Percentiles rank a stretch among this genome's conserved stretches.
phyloP scores from a whole-genome alignment of 2,329 filamentous ascomycete genomes.

The Helminthosporium solani region DNA sequence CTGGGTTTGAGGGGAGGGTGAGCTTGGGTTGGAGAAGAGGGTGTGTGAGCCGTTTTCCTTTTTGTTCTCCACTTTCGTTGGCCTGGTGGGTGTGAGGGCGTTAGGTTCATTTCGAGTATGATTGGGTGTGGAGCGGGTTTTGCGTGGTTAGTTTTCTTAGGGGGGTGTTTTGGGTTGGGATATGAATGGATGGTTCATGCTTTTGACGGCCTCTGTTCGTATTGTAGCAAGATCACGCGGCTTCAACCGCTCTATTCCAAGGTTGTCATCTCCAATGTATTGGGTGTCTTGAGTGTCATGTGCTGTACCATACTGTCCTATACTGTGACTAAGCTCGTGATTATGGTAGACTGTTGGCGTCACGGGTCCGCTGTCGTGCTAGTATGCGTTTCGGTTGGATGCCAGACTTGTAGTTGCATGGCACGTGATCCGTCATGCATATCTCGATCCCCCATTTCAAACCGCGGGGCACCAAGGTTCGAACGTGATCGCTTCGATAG shows the following conservation, averaged over 20 bases:
- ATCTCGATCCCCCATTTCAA: too few relatives aligned
- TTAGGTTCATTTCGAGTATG: conserved; percentile 3
- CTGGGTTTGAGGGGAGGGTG: conserved; percentile 4
- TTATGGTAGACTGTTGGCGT: not conserved
- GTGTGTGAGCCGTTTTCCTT: conserved; percentile 1
- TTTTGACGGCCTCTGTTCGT: conserved; percentile 24
- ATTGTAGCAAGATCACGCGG: conserved; percentile 11
- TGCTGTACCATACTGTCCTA: not conserved
- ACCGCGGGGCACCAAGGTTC: too few relatives aligned
- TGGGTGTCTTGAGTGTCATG: conserved; percentile 9
- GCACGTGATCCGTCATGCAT: too few relatives aligned
- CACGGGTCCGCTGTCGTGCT: not conserved
- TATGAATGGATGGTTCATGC: conserved; percentile 13
- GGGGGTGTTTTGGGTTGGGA: too few relatives aligned
- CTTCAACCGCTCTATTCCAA: not conserved
- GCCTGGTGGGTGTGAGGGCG: conserved; percentile 5
- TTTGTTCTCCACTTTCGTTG: conserved; percentile 3
- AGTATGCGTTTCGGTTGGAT: not conserved
- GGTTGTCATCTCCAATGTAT: not conserved
- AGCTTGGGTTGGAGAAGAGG: conserved; percentile 7
- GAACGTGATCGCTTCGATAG: too few relatives aligned
- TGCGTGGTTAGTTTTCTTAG: too few relatives aligned
- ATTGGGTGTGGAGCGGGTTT: conserved; percentile 8
- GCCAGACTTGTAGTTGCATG: not conserved
- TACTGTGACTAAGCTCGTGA: conserved; percentile 8